These are phyloP conservation scores for Nicotiana rustica DNA, from an alignment of 305 asterid species.

Conservation along the genomic window DNA sequence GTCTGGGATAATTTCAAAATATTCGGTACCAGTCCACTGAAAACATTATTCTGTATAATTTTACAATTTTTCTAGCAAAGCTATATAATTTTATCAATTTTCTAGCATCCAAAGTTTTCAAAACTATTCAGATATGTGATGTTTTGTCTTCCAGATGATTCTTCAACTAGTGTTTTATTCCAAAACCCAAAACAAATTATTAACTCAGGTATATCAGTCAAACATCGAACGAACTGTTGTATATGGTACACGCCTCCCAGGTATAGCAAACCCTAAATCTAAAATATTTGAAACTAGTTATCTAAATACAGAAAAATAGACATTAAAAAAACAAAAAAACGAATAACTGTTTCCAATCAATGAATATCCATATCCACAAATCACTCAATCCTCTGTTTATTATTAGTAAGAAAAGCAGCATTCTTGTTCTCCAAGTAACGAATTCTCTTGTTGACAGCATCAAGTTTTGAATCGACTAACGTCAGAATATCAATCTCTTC, in stretches of 20 bases:
- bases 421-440: conserved; percentile 5
- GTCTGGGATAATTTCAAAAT: neutral
- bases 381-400: neutral
- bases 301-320: neutral
- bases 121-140: too few relatives aligned
- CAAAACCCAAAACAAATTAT: too few relatives aligned
- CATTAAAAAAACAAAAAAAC: neutral
- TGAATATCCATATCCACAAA: neutral
- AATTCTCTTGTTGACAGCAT: conserved; percentile 1
- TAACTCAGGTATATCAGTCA: too few relatives aligned
- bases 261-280: too few relatives aligned
- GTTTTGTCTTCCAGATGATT: too few relatives aligned
- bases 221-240: neutral
- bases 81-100: too few relatives aligned
- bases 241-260: neutral
- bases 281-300: neutral
- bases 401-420: neutral
- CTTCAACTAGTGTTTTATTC: too few relatives aligned
- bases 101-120: neutral
- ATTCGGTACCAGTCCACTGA: neutral
- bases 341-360: too few relatives aligned
- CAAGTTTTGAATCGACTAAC: neutral
- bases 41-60: too few relatives aligned
- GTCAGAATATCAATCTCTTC: neutral
- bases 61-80: too few relatives aligned